Conservation (phyloP, 176 grass and related monocot species). For the Lolium perenne region DNA sequence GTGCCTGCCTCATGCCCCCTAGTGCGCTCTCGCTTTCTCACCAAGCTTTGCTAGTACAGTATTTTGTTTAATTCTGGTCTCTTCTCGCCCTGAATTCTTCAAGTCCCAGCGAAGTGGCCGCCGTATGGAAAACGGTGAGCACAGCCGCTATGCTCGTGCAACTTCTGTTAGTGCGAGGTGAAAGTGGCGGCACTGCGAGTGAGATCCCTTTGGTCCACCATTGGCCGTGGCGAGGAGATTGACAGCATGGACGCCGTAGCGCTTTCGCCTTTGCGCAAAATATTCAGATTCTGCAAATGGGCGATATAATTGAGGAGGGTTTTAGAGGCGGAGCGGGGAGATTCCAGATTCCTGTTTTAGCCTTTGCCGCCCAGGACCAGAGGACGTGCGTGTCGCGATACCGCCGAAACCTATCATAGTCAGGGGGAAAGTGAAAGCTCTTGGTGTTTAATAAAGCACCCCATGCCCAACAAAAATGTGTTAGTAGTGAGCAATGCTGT, state of each 20-base stretch:
- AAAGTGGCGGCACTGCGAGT: conserved; percentile 29
- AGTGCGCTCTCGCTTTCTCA: conserved; percentile 30
- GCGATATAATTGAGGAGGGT: conserved; percentile 45
- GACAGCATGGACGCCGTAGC: conserved; percentile 33
- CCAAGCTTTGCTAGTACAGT: background rate
- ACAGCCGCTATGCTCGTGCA: background rate
- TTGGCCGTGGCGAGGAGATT: conserved; percentile 20
- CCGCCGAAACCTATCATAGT: conserved; percentile 15
- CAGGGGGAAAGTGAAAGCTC: background rate
- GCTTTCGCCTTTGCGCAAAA: conserved; percentile 47
- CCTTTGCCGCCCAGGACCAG: conserved; percentile 45
- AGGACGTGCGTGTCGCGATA: conserved; percentile 48
- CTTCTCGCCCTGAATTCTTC: background rate
- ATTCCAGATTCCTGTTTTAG: conserved; percentile 51
- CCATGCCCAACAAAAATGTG: background rate
- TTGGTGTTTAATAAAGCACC: background rate
- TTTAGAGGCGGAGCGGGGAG: conserved; percentile 46
- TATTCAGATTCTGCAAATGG: conserved; percentile 69
- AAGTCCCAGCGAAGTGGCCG: conserved; percentile 23
- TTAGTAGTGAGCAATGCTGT: background rate
- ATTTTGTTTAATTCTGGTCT: background rate
- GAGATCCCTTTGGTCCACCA: conserved; percentile 39
- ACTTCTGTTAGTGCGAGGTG: conserved; percentile 43
- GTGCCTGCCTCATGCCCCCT: background rate
- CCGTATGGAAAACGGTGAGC: background rate